Evolutionary conservation across 441 rosid species (phyloP), one percentile per base, ranked within the genome.

Genomic region (Pelargonium australe): DNA sequence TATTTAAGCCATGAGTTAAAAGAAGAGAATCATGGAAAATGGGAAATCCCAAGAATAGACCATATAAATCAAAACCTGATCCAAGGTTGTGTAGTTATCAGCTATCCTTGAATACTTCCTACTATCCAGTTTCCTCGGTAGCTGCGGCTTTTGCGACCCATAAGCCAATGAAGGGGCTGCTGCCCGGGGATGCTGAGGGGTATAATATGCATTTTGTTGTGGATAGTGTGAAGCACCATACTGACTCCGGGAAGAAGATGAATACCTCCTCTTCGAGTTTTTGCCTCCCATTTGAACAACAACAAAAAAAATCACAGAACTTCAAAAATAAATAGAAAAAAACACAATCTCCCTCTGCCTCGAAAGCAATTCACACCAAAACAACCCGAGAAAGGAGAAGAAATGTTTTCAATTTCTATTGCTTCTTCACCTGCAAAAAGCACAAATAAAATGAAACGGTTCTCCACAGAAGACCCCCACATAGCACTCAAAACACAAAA

Each of bases 51-150:
- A 40, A 19, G 19, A 0, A 34, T 2, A 63, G 10, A 63, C 14
- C 6, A 44, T 10, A 70, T 9, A 45, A 7, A 66, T 67, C 17
- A 71, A 75, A 74, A 95, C 99, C 95, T 95, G 89, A 4, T 86
- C 93, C 70, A 95, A 83, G 55, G 99, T 86, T 65, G 76, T 85
- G 85, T 84, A 95, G 72, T 87, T 70, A 76, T 95, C 99, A 3
- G 97, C 85, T 75, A 95, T 89, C 71, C 80, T 85, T 0, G 98
- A 95, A 69, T 77, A 92, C 83, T 79, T 90, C 60, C 90, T 79
- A 7, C 81, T 45, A 85, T 94, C 96, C 71, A 85, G 80, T 70
- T 60, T 85, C 83, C 78, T 90, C 49, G 70, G 82, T 3, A 68
- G 72, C 69, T 64, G 83, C 7, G 85, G 80, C 28, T 73, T 58